Conservation (phyloP, 345 rosid genomes). For the Hibiscus tridactylites region DNA sequence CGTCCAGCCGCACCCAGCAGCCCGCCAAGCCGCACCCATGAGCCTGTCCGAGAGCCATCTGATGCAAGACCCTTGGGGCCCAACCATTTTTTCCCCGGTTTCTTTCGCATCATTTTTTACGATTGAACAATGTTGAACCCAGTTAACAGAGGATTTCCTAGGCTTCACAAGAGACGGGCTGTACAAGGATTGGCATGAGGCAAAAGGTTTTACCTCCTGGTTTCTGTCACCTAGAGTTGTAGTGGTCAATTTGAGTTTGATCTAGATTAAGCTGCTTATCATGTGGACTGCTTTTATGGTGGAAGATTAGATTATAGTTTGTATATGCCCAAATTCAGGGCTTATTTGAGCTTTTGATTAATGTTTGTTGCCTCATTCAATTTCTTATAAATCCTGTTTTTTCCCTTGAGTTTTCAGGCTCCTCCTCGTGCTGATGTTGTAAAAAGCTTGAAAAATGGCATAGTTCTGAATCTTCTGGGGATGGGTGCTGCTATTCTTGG, state of each 20-base stretch:
- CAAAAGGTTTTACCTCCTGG: neutral
- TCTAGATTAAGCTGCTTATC: neutral
- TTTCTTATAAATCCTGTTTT: neutral
- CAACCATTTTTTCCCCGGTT: neutral
- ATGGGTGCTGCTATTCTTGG: conserved; percentile 95
- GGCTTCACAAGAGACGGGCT: neutral
- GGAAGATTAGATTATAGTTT: neutral
- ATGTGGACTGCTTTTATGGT: neutral
- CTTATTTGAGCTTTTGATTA: neutral
- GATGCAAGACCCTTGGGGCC: too few relatives aligned
- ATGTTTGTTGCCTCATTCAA: neutral
- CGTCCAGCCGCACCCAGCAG: too few relatives aligned
- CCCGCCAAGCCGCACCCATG: too few relatives aligned
- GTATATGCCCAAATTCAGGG: neutral
- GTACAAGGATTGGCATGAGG: neutral
- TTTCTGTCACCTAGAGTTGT: neutral
- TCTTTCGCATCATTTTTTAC: neutral
- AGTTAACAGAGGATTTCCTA: neutral
- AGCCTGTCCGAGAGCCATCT: too few relatives aligned
- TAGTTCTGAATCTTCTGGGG: conserved; percentile 69
- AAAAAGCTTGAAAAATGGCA: conserved; percentile 80
- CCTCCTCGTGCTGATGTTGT: conserved; percentile 98
- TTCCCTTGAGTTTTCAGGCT: conserved; percentile 45
- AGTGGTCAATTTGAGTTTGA: neutral
- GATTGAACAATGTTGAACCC: neutral